phyloP scores from a whole-genome alignment of 2,329 filamentous ascomycete genomes.

The Clonostachys solani region DNA sequence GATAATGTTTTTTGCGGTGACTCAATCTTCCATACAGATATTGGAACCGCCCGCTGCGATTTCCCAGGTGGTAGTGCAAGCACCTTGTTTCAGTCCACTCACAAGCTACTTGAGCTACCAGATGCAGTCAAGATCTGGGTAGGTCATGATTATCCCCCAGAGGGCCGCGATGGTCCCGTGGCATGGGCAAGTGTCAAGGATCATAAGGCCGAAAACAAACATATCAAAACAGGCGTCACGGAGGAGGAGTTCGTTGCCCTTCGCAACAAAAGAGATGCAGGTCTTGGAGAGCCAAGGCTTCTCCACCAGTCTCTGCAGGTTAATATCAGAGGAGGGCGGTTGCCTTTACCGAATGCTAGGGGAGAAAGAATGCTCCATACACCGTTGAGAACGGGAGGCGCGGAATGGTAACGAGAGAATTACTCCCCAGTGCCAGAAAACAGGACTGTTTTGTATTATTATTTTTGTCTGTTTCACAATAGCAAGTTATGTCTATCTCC shows the following conservation, averaged over 20 bases:
- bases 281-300: conserved; percentile 33
- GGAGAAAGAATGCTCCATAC: conserved; percentile 28
- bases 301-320: conserved; percentile 42
- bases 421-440: no score
- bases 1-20: conserved; percentile 42
- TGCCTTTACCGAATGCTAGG: conserved; percentile 25
- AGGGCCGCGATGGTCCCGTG: conserved; percentile 18
- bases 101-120: conserved; percentile 30
- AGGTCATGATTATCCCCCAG: conserved; percentile 45
- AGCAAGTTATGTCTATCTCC: no score
- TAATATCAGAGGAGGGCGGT: conserved; percentile 41
- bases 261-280: conserved; percentile 31
- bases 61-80: conserved; percentile 42
- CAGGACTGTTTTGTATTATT: no score
- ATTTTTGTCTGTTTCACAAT: no score
- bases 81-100: conserved; percentile 31
- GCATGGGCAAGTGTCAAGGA: conserved; percentile 34
- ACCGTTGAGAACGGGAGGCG: conserved; percentile 13
- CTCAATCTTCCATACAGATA: conserved; percentile 41
- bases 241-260: conserved; percentile 34
- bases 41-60: conserved; percentile 43
- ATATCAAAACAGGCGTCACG: conserved; percentile 28
- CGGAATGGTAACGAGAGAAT: no score
- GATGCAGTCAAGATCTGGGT: conserved; percentile 38
- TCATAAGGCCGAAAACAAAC: conserved; percentile 36